Evolutionary conservation across 768 basidiomycete species (phyloP).

Genomic region (Leucocoprinus leucothites): DNA sequence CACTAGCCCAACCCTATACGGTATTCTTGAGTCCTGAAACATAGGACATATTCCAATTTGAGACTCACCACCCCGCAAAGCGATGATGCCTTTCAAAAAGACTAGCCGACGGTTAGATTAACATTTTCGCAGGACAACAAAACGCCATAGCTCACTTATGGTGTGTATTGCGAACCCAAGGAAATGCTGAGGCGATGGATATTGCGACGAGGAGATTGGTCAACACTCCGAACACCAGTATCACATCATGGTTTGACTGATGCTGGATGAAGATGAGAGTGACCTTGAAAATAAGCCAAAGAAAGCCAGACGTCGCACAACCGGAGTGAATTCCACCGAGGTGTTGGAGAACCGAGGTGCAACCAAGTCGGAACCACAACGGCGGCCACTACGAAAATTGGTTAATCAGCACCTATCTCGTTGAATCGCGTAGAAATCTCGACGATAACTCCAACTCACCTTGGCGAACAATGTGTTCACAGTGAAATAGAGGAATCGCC

Average conservation of each 20-base stretch:
- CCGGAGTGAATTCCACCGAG: conserved; percentile 85
- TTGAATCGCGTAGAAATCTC: not conserved
- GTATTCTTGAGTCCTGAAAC: conserved; percentile 7
- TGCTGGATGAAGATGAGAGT: conserved; percentile 50
- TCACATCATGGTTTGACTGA: conserved; percentile 45
- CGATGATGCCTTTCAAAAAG: conserved; percentile 82
- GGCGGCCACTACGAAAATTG: conserved; percentile 37
- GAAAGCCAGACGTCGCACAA: conserved; percentile 70
- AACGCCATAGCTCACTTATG: conserved; percentile 57
- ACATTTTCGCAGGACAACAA: not conserved
- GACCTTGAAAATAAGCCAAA: conserved; percentile 68
- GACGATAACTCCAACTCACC: conserved; percentile 31
- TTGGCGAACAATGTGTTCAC: conserved; percentile 80
- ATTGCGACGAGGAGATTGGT: conserved; percentile 58
- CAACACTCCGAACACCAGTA: conserved; percentile 60
- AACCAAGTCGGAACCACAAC: conserved; percentile 57
- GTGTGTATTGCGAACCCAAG: conserved; percentile 78
- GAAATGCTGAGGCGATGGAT: conserved; percentile 65
- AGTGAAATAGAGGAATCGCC: conserved; percentile 67
- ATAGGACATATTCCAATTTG: not conserved
- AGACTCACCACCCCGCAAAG: conserved; percentile 70
- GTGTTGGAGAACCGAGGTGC: conserved; percentile 73
- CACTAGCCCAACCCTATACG: conserved; percentile 42
- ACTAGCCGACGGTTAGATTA: conserved; percentile 28
- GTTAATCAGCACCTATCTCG: conserved; percentile 8